These are phyloP conservation scores for Hypericum perforatum DNA, from an alignment of 345 rosid genomes.

Conservation along the genomic window DNA sequence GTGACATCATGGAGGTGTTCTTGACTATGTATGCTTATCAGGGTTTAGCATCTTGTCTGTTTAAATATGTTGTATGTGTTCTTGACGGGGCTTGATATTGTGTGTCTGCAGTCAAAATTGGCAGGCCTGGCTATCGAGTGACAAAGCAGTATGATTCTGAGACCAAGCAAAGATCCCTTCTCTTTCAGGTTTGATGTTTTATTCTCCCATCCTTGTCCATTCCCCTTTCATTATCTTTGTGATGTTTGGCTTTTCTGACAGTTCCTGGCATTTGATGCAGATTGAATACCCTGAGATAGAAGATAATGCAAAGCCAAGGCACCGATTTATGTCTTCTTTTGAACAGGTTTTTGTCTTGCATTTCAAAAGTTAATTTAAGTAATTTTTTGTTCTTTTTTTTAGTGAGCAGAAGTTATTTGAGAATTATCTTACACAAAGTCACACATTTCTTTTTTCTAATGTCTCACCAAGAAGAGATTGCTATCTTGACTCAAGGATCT, in stretches of 20 bases:
- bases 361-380: not conserved
- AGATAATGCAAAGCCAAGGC: slow-evolving; percentile 76
- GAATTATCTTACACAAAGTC: too few relatives aligned
- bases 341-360: slow-evolving; percentile 54
- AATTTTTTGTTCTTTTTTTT: not conserved
- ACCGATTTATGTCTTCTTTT: slow-evolving; percentile 90
- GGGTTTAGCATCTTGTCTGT: too few relatives aligned
- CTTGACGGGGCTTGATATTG: not conserved
- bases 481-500: not conserved
- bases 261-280: slow-evolving; percentile 21
- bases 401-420: too few relatives aligned
- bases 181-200: slow-evolving; percentile 56
- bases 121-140: slow-evolving; percentile 92
- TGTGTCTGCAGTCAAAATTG: slow-evolving; percentile 67
- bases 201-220: not conserved
- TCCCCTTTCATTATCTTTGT: not conserved
- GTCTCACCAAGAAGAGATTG: too few relatives aligned
- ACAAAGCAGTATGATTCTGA: slow-evolving; percentile 94
- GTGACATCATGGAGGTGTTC: too few relatives aligned
- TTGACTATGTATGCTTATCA: too few relatives aligned
- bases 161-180: slow-evolving; percentile 82
- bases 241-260: not conserved
- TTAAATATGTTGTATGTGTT: too few relatives aligned
- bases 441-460: too few relatives aligned
- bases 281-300: slow-evolving; percentile 98